Conservation (phyloP, 208 protist species). For the Trypanosoma melophagium region DNA sequence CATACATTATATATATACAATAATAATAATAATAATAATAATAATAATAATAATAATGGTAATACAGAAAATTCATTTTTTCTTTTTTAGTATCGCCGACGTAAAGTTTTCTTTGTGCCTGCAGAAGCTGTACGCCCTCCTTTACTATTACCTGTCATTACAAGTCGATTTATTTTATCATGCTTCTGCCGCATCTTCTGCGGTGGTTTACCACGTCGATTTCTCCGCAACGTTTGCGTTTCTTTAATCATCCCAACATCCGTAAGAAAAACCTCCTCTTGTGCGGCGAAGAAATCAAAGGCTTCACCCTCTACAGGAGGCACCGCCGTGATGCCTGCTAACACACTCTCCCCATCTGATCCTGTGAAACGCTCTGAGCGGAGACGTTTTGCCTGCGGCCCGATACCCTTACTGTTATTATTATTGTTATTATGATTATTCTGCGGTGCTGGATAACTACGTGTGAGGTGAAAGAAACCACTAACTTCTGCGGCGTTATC, state of each 20-base stretch:
- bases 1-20: too few relatives aligned
- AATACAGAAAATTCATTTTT: background rate
- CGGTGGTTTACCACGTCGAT: conserved; percentile 9
- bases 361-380: conserved; percentile 47
- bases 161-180: background rate
- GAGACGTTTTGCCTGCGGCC: conserved; percentile 15
- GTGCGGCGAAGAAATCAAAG: conserved; percentile 73
- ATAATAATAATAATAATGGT: background rate
- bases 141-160: conserved; percentile 1
- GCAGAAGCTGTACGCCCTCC: background rate
- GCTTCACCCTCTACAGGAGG: conserved; percentile 13
- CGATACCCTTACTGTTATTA: background rate
- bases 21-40: conserved; percentile 2
- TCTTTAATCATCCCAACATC: conserved; percentile 70
- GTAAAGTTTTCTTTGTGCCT: conserved; percentile 14
- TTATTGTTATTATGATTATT: conserved; percentile 1
- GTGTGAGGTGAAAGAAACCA: conserved; percentile 52
- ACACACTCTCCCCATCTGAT: conserved; percentile 34
- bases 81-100: conserved; percentile 19
- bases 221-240: conserved; percentile 37
- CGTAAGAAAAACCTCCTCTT: conserved; percentile 69
- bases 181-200: background rate
- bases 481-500: background rate
- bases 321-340: conserved; percentile 49
- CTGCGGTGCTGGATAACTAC: conserved; percentile 32